Evolutionary conservation across 768 basidiomycete species (phyloP), one percentile per base, ranked within the genome.

Genomic region (Pleurotus djamor): DNA sequence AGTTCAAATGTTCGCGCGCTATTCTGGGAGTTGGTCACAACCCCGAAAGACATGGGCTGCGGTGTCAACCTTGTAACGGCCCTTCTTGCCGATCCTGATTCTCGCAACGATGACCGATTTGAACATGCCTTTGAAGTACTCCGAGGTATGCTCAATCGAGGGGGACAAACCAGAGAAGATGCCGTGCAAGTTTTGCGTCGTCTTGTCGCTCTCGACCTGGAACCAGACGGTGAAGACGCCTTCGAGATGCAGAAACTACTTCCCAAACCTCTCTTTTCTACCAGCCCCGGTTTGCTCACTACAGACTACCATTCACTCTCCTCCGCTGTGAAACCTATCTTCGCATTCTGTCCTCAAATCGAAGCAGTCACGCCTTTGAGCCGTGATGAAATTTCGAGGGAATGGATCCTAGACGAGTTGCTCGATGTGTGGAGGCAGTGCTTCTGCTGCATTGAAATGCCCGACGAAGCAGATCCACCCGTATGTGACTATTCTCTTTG

Each of bases 21-120:
- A 12, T 76, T 68, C 52, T 85, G 80, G 81, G 77, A 73, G 57
- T 45, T 83, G 4, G 69, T 84, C 49, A 67, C 63, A 35, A 73
- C 75, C 14, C 72, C 82, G 34, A 72, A 83, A 16, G 84, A 86
- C 60, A 79, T 84, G 74, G 80, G 84, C 9, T 80, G 83, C 2
- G 89, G 88, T 0, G 71, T 86, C 4, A 74, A 81, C 4, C 80
- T 80, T 12, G 73, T 89, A 5, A 85, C 78, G 0, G 85, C 80
- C 1, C 70, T 87, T 5, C 76, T 90, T 5, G 76, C 76, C 12
- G 64, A 43, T 28, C 67, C 71, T 28, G 71, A 71, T 38, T 66
- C 64, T 7, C 72, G 71, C 8, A 77, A 83, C 7, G 78, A 80
- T 21, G 69, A 71, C 36, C 67, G 41, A 14, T 44, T 87, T n/a